Evolutionary conservation across 805 yeast species (phyloP), one percentile per base, ranked within the genome.

Genomic region (Wickerhamiella sergipiensis): DNA sequence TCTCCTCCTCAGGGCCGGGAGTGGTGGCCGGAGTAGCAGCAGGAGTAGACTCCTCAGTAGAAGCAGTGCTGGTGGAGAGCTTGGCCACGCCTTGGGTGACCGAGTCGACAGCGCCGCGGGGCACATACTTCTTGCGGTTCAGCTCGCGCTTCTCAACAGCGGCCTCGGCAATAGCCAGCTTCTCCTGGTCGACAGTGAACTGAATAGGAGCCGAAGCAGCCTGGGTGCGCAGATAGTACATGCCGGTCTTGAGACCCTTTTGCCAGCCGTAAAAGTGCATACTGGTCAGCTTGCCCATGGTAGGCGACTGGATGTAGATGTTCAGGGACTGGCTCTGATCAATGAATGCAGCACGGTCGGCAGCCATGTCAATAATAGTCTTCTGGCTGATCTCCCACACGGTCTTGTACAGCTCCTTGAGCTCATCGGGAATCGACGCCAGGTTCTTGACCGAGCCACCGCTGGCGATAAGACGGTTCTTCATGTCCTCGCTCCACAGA

Each of bases 251-350:
- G 66, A 92, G 77, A 54, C 98, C 98, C 73, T 85, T 87, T 74
- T 85, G 85, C 98, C 98, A 92, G 46, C 96, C 97, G 65, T 92
- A 90, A 75, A 92, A 92, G 68, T 92, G 98, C 97, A 92, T 92
- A 57, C 92, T 80, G 6, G 97, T 92, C 64, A 92, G 76, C 68
- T 92, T 92, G 61, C 95, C 95, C 90, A 87, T 85, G 2, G 97
- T 88, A 53, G 97, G 97, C 54, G 81, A 81, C 65, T 77, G 79
- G 67, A 92, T 74, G 71, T 86, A 89, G 57, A 92, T 80, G 67
- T 90, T 92, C 75, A 92, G 72, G 46, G 92, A 82, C 72, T 90
- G 97, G 26, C 95, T 86, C 71, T 92, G 98, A 59, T 79, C 84
- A 55, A 83, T 73, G 63, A 77, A 83, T 8, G 84, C 79, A 21